A percentile compares a stretch with the other conserved stretches of the same genome.
These are phyloP conservation scores for Harringtonia aguacate DNA, from an alignment of 2,329 filamentous ascomycete species.

Conservation along the genomic window DNA sequence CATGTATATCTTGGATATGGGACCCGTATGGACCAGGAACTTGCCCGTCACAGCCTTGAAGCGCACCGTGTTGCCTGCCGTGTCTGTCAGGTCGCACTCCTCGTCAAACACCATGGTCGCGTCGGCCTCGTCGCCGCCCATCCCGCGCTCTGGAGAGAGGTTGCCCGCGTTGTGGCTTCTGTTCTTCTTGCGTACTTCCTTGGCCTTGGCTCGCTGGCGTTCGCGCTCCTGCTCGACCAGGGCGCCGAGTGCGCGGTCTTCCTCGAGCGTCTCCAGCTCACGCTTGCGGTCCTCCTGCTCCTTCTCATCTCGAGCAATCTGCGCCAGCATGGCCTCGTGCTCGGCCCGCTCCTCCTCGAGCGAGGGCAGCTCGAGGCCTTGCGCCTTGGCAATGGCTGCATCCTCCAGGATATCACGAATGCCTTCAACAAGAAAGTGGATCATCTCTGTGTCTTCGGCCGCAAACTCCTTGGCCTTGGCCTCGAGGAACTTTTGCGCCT, in stretches of 20 bases:
- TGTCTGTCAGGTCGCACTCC: constrained; percentile 51
- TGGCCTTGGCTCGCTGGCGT: constrained; percentile 52
- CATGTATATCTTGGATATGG: constrained; percentile 57
- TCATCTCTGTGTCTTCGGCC: constrained; percentile 44
- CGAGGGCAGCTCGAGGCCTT: constrained; percentile 68
- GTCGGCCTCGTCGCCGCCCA: constrained; percentile 17
- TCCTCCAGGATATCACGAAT: constrained; percentile 74
- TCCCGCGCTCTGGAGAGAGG: constrained; percentile 23
- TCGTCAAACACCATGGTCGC: constrained; percentile 57
- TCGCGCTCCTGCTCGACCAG: constrained; percentile 64
- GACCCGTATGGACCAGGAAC: constrained; percentile 52
- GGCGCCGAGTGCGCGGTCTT: constrained; percentile 58
- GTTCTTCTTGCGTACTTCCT: constrained; percentile 53
- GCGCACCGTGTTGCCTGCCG: constrained; percentile 48
- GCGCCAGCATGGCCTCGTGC: constrained; percentile 58
- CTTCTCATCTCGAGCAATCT: constrained; percentile 39
- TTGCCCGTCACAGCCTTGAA: constrained; percentile 66
- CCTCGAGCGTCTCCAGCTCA: constrained; percentile 49
- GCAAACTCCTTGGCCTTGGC: constrained; percentile 44
- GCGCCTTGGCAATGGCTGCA: constrained; percentile 66
- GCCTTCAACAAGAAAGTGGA: constrained; percentile 55
- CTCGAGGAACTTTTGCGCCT: constrained; percentile 55
- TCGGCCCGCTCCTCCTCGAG: constrained; percentile 80
- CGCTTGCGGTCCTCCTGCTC: constrained; percentile 42
- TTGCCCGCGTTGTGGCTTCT: constrained; percentile 33